Base-by-base conservation (phyloP, 2,329 filamentous ascomycete genomes). In the Clarireedia sp. region DNA sequence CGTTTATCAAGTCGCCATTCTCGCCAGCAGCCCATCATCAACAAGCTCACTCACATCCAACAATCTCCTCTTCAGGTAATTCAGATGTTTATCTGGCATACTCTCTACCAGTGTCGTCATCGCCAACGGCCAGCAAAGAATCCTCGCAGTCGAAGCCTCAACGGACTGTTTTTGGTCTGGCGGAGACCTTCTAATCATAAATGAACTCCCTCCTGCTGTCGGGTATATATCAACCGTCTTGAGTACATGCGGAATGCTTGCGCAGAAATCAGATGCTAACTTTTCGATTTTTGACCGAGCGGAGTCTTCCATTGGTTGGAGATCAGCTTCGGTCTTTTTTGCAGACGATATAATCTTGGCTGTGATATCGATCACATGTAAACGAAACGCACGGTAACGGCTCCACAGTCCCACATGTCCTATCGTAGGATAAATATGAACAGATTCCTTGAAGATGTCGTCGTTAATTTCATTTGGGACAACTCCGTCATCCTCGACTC, bases 1-100 rank as follows among this genome's bases (percentile, higher is more conserved):
- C 10, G 9, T 41, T 41, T 14, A 41, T 44, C 5, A 80, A 41
- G 47, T 36, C 24, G 57, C 57, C 51, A 57, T 43, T 48, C 41
- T 48, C 55, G 57, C 51, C 23, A 59, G 26, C 8, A 59, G 38
- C 17, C 55, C 55, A 47, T 59, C 57, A 36, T 55, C 51, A 9
- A 57, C 51, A 37, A 57, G 49, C 38, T 57, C 57, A 46, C 55
- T 55, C 5, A 59, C 51, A 41, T 57, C 57, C 14, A 55, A 44
- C 10, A 59, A 50, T 2, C 55, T 50, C 26, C 19, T 49, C 26
- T 45, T 57, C n/a, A 57, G 14, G 23, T 55, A 59, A 5, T n/a
- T 26, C 17, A 21, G 17, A 29, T 57, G 48, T 21, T 9, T 12
- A 5, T 40, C 48, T 21, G 55, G 45, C 2, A 59, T 53, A 21